Base-by-base conservation (phyloP, 495 filamentous ascomycete genomes). In the Penicillium tannophilum region DNA sequence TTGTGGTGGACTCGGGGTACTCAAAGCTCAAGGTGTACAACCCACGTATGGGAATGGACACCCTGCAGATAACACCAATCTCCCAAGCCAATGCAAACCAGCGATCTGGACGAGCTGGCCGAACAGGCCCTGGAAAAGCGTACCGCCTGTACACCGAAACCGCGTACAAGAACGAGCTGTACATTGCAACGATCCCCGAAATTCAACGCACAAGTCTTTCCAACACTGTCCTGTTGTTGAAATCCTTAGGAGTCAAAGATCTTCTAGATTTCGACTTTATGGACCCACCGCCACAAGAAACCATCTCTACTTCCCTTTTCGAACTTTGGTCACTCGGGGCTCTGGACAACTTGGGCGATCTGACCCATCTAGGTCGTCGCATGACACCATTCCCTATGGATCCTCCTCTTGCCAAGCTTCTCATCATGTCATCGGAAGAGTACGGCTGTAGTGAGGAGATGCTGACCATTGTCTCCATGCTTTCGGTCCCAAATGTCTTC, bases 341-440 rank as follows among this genome's bases (percentile, higher is more conserved):
- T 2, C 73, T 99, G 23, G 89, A 95, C 63, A 96, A 97, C 67
- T 82, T 99, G 7, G 95, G 95, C 30, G 92, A 97, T 55, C 81
- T 99, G 20, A 99, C 95, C 0, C 76, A 83, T 2, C 80, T 98
- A 1, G 95, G 95, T 39, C 85, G 84, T 19, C 92, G 87, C 66
- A 99, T 99, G 95, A 97, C 93, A 1, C 88, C 90, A 6, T 99
- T 98, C 65, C 95, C 95, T 12, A 98, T 96, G 91, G 93, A 97
- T 60, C 93, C 93, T 1, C 89, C 92, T 14, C 82, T 99, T 0
- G 91, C 91, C 33, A 99, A 99, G 69, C 86, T 99, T 14, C 81
- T 98, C 44, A 97, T 99, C 66, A 96, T 87, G 43, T 86, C 88
- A 5, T 84, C 87, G 17, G 88, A 89, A 56, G 81, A 85, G n/a